Evolutionary conservation across 805 yeast genomes (phyloP).

Genomic region (Debaryomyces castellii): DNA sequence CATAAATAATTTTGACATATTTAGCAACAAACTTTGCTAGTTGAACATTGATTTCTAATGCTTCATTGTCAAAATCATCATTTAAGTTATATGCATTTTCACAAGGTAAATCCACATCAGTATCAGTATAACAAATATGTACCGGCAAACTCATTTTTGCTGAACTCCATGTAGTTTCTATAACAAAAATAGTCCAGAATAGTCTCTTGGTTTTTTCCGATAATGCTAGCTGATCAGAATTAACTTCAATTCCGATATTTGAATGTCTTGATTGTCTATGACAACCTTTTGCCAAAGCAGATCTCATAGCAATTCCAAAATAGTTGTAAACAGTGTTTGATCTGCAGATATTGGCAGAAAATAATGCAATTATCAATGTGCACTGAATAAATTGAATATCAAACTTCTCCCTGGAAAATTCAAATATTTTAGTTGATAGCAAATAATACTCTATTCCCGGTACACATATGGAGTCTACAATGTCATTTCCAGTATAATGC

Average conservation of each 20-base stretch:
- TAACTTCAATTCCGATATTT: background rate
- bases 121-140: constrained; percentile 41
- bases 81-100: constrained; percentile 28
- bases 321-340: constrained; percentile 39
- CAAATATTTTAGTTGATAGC: constrained; percentile 31
- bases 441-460: constrained; percentile 37
- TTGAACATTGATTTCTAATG: constrained; percentile 38
- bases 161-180: constrained; percentile 38
- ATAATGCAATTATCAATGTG: constrained; percentile 33
- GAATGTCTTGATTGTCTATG: constrained; percentile 27
- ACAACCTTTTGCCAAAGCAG: constrained; percentile 36
- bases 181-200: constrained; percentile 44
- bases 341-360: constrained; percentile 35
- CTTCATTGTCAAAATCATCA: constrained; percentile 28
- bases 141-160: constrained; percentile 38
- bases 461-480: constrained; percentile 6
- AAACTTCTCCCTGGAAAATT: constrained; percentile 29
- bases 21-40: constrained; percentile 38
- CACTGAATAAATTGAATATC: constrained; percentile 34
- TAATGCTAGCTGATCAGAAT: constrained; percentile 1
- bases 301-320: constrained; percentile 39
- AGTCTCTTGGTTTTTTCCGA: constrained; percentile 34
- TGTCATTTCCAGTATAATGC: constrained; percentile 4
- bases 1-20: constrained; percentile 34
- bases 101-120: constrained; percentile 41